Base-by-base conservation (phyloP, 2,329 filamentous ascomycete species). In the Neonectria hederae region DNA sequence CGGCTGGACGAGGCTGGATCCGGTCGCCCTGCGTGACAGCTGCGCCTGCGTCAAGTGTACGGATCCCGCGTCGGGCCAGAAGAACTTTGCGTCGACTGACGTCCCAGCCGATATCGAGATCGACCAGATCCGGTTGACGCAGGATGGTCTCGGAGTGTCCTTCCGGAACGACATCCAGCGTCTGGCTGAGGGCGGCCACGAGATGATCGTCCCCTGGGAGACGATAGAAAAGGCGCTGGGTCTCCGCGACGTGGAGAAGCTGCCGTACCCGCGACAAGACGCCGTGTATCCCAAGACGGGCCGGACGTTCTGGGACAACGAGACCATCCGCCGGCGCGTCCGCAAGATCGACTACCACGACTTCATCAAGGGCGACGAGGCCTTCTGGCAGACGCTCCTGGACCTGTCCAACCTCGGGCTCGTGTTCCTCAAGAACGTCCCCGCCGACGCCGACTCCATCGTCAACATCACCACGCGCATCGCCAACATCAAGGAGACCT, bases 401-500 rank as follows among this genome's bases (percentile, higher is more conserved):
- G 84, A 89, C 54, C 82, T 98, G 4, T 80, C 86, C 38, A 80
- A 80, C 32, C 85, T 90, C 54, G 96, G 96, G 0, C 81, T 98
- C 0, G 80, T 97, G 17, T 93, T 97, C 77, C 78, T 98, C 28
- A 87, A 86, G 53, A 86, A 88, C 65, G 90, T 97, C 6, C 94
- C 95, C 0, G 82, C 89, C 10, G 85, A 86, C 17, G 87, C 91
- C 65, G 78, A 84, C 1, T 85, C 89, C 5, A 90, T 97, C 5
- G 84, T 87, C 42, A 80, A 83, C 22, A 88, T 98, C 62, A 91
- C 89, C 2, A 83, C 84, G 4, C 87, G 89, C 55, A 92, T 98
- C 63, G 94, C 94, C 1, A 87, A 87, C 35, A 81, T 97, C 26
- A 91, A 93, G 74, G 89, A 93, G 72, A 96, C 94, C 8, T 96